Evolutionary conservation across 345 rosid species (phyloP).

Genomic region (Moricandia arvensis): DNA sequence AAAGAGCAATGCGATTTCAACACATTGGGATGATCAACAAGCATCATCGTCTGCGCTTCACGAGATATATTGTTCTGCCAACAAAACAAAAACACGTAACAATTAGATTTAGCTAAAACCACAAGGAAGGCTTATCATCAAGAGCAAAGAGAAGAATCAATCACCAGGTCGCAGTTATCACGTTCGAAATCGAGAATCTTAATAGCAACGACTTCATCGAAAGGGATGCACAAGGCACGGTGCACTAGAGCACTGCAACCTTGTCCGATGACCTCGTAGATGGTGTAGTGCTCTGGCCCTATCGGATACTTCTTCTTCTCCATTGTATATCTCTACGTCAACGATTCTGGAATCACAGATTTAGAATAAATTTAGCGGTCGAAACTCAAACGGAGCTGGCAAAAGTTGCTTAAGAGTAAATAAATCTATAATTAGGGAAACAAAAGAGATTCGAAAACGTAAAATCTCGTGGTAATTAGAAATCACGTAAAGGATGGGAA

Average conservation of each 20-base stretch:
- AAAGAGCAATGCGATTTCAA: conserved; percentile 93
- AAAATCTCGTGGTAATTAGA: neutral
- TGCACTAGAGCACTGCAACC: conserved; percentile 91
- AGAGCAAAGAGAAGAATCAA: neutral
- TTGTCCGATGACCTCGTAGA: conserved; percentile 83
- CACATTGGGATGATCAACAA: conserved; percentile 90
- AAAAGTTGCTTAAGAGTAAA: neutral
- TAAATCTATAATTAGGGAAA: conserved; percentile 4
- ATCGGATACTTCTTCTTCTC: conserved; percentile 95
- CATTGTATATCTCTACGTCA: conserved; percentile 33
- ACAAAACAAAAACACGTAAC: neutral
- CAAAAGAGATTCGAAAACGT: conserved; percentile 15
- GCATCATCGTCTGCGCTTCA: conserved; percentile 94
- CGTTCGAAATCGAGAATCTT: conserved; percentile 98
- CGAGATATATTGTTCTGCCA: conserved; percentile 72
- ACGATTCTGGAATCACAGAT: conserved; percentile 9
- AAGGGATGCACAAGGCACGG: conserved; percentile 73
- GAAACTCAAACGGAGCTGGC: conserved; percentile 29
- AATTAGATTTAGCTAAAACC: neutral
- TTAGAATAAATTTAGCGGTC: conserved; percentile 3
- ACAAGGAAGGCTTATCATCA: neutral
- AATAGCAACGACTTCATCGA: conserved; percentile 77
- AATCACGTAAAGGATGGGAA: neutral
- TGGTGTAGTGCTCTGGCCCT: conserved; percentile 64
- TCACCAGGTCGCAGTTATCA: conserved; percentile 68